Evolutionary conservation across 306 rosid genomes (phyloP), one percentile per base, ranked within the genome.

Genomic region (Quercus wislizeni): DNA sequence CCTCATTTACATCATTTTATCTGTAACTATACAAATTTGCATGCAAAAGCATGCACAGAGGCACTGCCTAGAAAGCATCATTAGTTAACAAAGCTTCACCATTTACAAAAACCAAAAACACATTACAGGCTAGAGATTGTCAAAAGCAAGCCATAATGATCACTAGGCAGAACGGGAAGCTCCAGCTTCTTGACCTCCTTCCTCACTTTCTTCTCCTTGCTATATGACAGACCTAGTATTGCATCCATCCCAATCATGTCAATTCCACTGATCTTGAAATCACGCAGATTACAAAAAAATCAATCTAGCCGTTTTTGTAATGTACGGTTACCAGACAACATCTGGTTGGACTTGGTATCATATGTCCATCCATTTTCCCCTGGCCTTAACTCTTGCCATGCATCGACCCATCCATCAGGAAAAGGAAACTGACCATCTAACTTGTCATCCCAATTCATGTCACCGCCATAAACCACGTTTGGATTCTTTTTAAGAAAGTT

Each of bases 371-470:
- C 99, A 77, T 4, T 78, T 86, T 92, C 96, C 17, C 82, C 87
- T 8, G 93, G 92, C 84, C 82, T 88, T 43, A 91, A 78, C 75
- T 78, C 81, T 67, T 78, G 80, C 99, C 97, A 95, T 25, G 94
- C 94, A 84, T 95, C 99, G 20, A 79, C 18, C 99, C 99, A 92
- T 70, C 83, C 93, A 15, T 86, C 95, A 10, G 63, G 86, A 25
- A 83, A 79, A 63, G 99, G 99, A 87, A 89, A 89, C 21, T 46
- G 82, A 77, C 98, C 98, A 56, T 95, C 99, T 82, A 74, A 73
- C 88, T 92, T 90, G 77, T 95, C 98, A 41, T 90, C 86, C 99
- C 99, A 95, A 79, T 95, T 95, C 99, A 95, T 95, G 87, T 95
- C 99, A 62, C 99, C 99, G 8, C 90, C 92, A 71, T 91, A 95